These are phyloP conservation scores for Neurospora sp. DNA, from an alignment of 495 filamentous ascomycete genomes.

Conservation along the genomic window DNA sequence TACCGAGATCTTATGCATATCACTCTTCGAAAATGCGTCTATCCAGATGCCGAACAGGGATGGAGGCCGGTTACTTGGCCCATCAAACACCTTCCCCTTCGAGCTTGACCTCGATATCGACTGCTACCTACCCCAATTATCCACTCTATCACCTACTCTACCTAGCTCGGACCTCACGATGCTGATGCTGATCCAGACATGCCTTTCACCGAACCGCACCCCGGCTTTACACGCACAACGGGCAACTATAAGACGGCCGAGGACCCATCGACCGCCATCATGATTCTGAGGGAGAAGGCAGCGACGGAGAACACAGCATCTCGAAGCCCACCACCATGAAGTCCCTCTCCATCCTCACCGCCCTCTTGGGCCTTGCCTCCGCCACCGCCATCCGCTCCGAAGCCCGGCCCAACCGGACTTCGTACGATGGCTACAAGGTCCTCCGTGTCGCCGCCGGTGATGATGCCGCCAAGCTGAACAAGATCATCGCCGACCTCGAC, in stretches of 20 bases:
- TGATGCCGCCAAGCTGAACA: slow-evolving; percentile 13
- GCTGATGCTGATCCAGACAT: not conserved
- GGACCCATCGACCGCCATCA: not conserved
- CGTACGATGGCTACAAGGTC: slow-evolving; percentile 24
- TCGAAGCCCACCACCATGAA: slow-evolving; percentile 5
- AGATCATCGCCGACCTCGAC: slow-evolving; percentile 16
- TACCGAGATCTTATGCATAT: not conserved
- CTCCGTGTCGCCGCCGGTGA: slow-evolving; percentile 17
- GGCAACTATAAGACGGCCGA: not conserved
- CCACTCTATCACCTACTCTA: not conserved
- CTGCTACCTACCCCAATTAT: not conserved
- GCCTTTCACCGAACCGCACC: not conserved
- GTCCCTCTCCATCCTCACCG: slow-evolving; percentile 5
- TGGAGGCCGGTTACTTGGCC: not conserved
- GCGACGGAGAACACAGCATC: not conserved
- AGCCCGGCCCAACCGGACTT: slow-evolving; percentile 6
- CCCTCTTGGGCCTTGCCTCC: slow-evolving; percentile 9
- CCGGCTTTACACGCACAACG: not conserved
- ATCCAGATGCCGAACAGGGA: not conserved
- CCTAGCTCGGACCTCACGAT: not conserved
- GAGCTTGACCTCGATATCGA: not conserved
- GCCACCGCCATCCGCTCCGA: slow-evolving; percentile 4
- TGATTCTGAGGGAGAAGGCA: not conserved
- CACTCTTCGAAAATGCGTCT: not conserved
- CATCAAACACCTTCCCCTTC: not conserved